A percentile compares a stretch with the other conserved stretches of the same genome.
Evolutionary conservation across 495 filamentous ascomycete species (phyloP).

Genomic region (Neurospora sp.): DNA sequence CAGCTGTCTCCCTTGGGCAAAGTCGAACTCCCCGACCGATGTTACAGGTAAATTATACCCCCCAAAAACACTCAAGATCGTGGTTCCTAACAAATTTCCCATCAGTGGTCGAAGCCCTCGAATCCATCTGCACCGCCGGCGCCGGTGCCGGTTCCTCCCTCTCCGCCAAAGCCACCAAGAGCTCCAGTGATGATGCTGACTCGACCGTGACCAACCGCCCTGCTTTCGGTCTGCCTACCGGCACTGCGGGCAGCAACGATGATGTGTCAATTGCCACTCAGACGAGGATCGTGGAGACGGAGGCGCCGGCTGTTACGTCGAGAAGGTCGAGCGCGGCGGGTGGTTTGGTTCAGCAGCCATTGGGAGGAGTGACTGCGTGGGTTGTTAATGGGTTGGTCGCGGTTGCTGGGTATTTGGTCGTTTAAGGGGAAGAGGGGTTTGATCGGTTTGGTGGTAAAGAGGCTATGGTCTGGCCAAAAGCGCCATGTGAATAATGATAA

Average conservation of each 20-base stretch:
- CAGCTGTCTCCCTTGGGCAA: conserved; percentile 10
- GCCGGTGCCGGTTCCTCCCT: neutral
- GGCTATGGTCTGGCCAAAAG: neutral
- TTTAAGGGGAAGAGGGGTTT: neutral
- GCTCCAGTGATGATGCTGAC: neutral
- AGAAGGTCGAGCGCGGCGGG: neutral
- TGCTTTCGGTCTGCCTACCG: neutral
- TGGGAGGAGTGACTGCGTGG: neutral
- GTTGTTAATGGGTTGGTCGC: neutral
- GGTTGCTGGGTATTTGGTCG: neutral
- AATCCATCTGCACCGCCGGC: neutral
- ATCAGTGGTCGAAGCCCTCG: neutral
- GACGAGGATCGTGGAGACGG: neutral
- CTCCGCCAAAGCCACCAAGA: neutral
- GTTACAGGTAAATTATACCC: conserved; percentile 6
- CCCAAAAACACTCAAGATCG: neutral
- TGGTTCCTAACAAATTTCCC: neutral
- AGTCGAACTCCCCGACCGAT: conserved; percentile 5
- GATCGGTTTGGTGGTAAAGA: neutral
- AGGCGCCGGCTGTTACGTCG: neutral
- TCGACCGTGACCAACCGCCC: neutral
- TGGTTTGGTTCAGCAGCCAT: neutral
- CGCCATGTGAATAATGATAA: neutral
- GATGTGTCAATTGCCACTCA: neutral
- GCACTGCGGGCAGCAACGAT: neutral